A percentile compares a stretch with the other conserved stretches of the same genome.
These are phyloP conservation scores for Penstemon newberryi DNA, from an alignment of 257 asterid genomes.

Conservation along the genomic window DNA sequence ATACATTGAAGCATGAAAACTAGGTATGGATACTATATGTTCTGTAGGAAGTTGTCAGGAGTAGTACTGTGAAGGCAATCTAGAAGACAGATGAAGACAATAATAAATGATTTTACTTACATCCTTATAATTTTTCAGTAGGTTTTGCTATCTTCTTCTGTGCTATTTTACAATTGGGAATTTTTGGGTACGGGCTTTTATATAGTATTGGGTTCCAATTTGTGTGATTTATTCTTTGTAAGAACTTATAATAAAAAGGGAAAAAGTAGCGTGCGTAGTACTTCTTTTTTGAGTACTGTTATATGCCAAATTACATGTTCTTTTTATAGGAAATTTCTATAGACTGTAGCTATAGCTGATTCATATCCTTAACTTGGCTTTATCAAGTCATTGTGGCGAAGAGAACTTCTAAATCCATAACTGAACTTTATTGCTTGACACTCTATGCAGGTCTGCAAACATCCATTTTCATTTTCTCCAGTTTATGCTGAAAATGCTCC, in stretches of 20 bases:
- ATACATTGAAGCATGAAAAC: too few relatives aligned
- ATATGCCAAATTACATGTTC: not conserved
- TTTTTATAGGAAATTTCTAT: constrained; percentile 4
- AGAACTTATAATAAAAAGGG: not conserved
- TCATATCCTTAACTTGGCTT: constrained; percentile 3
- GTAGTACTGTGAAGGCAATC: constrained; percentile 7
- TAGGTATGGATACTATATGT: not conserved
- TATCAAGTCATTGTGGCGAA: constrained; percentile 7
- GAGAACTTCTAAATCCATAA: not conserved
- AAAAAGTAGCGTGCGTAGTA: not conserved
- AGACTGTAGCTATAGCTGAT: not conserved
- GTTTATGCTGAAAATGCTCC: constrained; percentile 97
- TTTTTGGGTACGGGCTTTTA: not conserved
- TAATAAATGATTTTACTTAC: not conserved
- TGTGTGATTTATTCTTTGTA: not conserved
- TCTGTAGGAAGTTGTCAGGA: constrained; percentile 1
- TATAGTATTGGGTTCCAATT: not conserved
- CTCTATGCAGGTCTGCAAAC: constrained; percentile 83
- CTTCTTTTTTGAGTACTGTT: not conserved
- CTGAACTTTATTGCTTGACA: constrained; percentile 16
- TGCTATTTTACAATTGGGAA: not conserved
- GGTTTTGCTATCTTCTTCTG: not conserved
- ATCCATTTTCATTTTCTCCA: constrained; percentile 93
- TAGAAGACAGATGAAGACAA: not conserved
- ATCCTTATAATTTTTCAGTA: not conserved